Conservation (phyloP, 176 grass and related monocot genomes). For the Carex pumila region DNA sequence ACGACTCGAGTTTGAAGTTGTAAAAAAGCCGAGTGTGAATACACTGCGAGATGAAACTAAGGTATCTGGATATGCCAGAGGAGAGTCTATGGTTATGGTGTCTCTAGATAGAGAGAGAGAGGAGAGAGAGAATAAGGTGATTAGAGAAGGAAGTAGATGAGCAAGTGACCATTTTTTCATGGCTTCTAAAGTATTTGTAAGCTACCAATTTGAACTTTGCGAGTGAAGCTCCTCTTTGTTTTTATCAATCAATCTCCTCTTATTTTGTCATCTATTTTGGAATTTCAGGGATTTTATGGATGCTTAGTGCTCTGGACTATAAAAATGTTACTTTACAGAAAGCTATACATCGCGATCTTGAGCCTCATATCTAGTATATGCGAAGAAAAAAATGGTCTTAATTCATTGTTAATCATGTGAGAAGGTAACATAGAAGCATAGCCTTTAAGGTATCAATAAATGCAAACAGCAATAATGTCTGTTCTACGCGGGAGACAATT, state of each 20-base stretch:
- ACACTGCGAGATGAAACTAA: slow-evolving; percentile 28
- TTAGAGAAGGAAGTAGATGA: slow-evolving; percentile 1
- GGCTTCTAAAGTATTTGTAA: background rate
- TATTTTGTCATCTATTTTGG: background rate
- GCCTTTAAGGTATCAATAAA: background rate
- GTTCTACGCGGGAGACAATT: background rate
- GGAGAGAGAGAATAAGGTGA: slow-evolving; percentile 2
- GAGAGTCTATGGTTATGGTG: slow-evolving; percentile 12
- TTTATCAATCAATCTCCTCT: background rate
- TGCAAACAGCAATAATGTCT: background rate
- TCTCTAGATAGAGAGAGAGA: slow-evolving; percentile 14
- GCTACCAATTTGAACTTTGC: background rate
- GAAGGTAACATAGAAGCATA: background rate
- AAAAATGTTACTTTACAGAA: background rate
- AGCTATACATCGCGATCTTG: background rate
- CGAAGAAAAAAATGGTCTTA: no score
- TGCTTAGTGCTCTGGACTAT: background rate
- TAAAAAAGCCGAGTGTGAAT: slow-evolving; percentile 67
- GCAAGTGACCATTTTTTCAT: background rate
- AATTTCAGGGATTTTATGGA: background rate
- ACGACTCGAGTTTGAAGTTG: slow-evolving; percentile 1
- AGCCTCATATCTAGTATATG: no score
- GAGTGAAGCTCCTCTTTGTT: background rate
- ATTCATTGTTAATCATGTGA: background rate
- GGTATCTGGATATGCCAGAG: slow-evolving; percentile 29